phyloP scores from a whole-genome alignment of 108 stramenopile genomes.

The Pseudonitzschia multiseries region DNA sequence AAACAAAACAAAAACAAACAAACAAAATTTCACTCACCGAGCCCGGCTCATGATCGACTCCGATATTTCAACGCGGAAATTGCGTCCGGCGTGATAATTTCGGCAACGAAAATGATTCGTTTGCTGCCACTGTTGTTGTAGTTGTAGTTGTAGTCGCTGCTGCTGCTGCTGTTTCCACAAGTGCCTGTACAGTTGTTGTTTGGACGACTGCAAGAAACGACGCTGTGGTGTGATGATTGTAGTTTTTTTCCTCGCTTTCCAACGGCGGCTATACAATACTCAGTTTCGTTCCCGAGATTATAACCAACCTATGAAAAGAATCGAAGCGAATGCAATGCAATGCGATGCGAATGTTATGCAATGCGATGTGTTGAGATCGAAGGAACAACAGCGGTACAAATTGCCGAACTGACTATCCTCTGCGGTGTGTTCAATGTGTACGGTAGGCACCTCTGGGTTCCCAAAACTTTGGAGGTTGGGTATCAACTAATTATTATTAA shows the following conservation, averaged over 20 bases:
- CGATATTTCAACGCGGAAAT: neutral
- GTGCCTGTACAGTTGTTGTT: conserved; percentile 9
- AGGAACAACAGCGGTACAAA: too few species aligned
- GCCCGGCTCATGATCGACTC: conserved; percentile 43
- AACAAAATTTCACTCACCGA: conserved; percentile 25
- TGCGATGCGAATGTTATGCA: too few species aligned
- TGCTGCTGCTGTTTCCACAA: conserved; percentile 2
- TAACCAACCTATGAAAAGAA: neutral
- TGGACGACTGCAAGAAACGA: conserved; percentile 3
- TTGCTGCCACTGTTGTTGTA: neutral
- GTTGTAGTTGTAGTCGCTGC: neutral
- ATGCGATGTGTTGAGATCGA: too few species aligned
- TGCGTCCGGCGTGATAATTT: neutral
- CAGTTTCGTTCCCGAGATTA: neutral
- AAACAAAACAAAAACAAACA: neutral
- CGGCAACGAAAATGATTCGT: neutral
- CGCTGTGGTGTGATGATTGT: conserved; percentile 11
- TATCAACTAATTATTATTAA: too few species aligned
- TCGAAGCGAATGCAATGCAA: too few species aligned
- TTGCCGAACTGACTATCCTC: too few species aligned
- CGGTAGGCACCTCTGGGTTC: too few species aligned
- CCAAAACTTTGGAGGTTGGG: too few species aligned
- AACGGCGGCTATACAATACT: neutral
- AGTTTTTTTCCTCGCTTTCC: neutral
- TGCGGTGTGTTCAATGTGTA: too few species aligned